Evolutionary conservation across 1,284 basidiomycete species (phyloP), one percentile per base, ranked within the genome.

Genomic region (Xerocomus amazonicus): DNA sequence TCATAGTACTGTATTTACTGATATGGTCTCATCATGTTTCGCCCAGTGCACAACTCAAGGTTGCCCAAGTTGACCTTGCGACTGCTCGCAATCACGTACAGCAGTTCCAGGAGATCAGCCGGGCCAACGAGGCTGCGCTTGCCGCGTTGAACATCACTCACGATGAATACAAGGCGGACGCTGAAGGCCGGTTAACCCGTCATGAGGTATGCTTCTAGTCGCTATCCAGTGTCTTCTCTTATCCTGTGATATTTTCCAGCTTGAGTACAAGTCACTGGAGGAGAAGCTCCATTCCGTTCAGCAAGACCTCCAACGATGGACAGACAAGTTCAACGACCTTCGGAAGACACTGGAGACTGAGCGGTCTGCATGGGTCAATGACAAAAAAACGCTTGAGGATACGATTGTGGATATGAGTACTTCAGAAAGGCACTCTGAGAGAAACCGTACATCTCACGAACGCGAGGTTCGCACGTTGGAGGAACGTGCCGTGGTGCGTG

Each of bases 71-170:
- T 17, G 89, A 92, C 56, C 75, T 91, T 32, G 73, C 80, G 6
- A 73, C 83, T 33, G 84, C 90, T 3, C 76, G 78, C 45, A 79
- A 73, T 43, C 87, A 93, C 61, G 84, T 87, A 19, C 79, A 87
- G 55, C 90, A 93, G 65, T 93, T 87, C 78, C 80, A 90, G 64
- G 83, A 87, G 51, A 91, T 92, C 59, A 87, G 87, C 51, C 79
- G 85, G 60, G 87, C 88, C 0, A 92, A 81, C 59, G 92, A 94
- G 62, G 77, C 77, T 54, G 89, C 90, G 14, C 73, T 94, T 6
- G 75, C 79, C 23, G 79, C 80, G 36, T 70, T 94, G 39, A 86
- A 84, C 48, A 67, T 73, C 0, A 89, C 87, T 0, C 83, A 87
- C 57, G 90, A 94, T 48, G 84, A 91, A 63, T 92, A 87, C 72